Percentiles rank a stretch among this genome's conserved stretches.
phyloP scores from a whole-genome alignment of 2,329 filamentous ascomycete genomes.

The Aspergillus fijiensis region DNA sequence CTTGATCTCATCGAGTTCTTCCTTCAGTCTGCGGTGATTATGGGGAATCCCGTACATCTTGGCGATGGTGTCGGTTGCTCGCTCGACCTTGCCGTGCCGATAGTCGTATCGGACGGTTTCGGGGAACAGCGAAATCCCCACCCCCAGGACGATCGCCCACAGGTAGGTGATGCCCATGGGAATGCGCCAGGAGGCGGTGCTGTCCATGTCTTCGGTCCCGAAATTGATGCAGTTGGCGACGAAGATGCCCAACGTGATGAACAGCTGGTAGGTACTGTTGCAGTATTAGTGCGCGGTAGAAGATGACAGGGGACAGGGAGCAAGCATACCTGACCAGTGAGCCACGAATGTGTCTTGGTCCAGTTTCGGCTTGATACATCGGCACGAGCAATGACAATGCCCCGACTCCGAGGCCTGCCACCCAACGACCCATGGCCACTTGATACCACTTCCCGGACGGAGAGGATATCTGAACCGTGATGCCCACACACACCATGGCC shows the following conservation, averaged over 20 bases:
- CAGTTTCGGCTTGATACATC: constrained; percentile 48
- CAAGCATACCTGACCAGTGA: constrained; percentile 37
- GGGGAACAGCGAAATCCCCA: constrained; percentile 55
- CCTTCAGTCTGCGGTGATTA: constrained; percentile 52
- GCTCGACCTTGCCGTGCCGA: constrained; percentile 54
- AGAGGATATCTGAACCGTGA: constrained; percentile 46
- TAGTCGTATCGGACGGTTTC: constrained; percentile 61
- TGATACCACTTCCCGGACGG: constrained; percentile 41
- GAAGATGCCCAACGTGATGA: constrained; percentile 49
- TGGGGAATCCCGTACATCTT: constrained; percentile 55
- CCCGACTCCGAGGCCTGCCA: constrained; percentile 47
- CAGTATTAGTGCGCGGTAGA: neutral
- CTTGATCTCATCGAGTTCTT: constrained; percentile 57
- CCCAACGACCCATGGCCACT: constrained; percentile 43
- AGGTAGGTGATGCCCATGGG: constrained; percentile 58
- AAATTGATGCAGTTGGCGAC: constrained; percentile 50
- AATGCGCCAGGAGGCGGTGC: constrained; percentile 49
- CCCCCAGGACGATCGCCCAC: constrained; percentile 55
- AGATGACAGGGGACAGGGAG: neutral
- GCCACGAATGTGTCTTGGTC: constrained; percentile 47
- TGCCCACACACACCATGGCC: constrained; percentile 39
- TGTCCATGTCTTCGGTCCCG: constrained; percentile 35
- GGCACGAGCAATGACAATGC: constrained; percentile 44
- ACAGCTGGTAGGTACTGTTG: constrained; percentile 47
- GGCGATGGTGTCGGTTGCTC: constrained; percentile 52